These are phyloP conservation scores for Cercospora beticola DNA, from an alignment of 2,329 filamentous ascomycete species.

Conservation along the genomic window DNA sequence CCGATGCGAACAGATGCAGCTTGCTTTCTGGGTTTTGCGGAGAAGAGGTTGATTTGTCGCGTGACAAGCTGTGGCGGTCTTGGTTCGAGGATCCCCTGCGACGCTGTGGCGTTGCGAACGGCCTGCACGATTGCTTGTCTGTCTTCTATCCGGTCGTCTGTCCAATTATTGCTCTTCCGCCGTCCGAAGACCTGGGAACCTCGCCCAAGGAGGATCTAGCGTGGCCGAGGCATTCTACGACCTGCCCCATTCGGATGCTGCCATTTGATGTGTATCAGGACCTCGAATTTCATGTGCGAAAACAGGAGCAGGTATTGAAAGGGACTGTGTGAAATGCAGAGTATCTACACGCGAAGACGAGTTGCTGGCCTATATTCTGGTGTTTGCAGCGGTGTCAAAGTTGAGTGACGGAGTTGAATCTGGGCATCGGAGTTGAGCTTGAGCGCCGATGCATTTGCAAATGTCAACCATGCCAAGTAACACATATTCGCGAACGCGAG, in stretches of 20 bases:
- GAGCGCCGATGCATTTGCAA: not conserved
- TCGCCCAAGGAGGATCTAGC: not conserved
- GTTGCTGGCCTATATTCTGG: not conserved
- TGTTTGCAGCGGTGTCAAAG: not conserved
- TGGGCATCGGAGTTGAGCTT: not conserved
- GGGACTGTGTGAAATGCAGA: not conserved
- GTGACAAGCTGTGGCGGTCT: not conserved
- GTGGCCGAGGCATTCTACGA: not conserved
- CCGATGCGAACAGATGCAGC: not conserved
- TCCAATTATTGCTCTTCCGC: not conserved
- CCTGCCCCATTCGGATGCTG: not conserved
- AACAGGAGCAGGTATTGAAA: not conserved
- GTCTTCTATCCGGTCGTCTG: not conserved
- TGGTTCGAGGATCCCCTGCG: not conserved
- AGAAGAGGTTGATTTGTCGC: not conserved
- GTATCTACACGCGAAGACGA: not conserved
- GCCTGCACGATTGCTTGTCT: not conserved
- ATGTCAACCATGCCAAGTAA: not conserved
- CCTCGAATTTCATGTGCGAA: not conserved
- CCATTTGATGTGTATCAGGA: not conserved
- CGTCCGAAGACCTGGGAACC: not conserved
- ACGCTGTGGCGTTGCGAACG: not conserved
- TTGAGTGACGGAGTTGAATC: not conserved
- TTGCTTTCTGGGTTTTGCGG: not conserved
- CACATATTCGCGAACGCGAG: not conserved